These are phyloP conservation scores for Hirschioporus abietinus DNA, from an alignment of 768 basidiomycete genomes.

Conservation along the genomic window DNA sequence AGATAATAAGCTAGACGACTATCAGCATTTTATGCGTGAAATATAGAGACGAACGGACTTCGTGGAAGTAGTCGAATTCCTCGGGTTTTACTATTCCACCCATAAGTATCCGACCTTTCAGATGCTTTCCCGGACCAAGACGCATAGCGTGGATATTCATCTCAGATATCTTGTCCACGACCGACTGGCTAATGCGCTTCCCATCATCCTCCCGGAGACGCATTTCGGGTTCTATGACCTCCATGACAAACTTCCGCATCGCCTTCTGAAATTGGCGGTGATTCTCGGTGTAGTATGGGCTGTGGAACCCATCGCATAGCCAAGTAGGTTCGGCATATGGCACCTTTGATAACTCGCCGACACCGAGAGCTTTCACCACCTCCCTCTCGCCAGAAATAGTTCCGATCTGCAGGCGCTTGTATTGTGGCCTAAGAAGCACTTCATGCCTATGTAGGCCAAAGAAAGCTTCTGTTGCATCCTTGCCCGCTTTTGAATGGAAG, in stretches of 20 bases:
- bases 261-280: slow-evolving; percentile 73
- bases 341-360: slow-evolving; percentile 66
- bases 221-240: slow-evolving; percentile 72
- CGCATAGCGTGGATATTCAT: slow-evolving; percentile 84
- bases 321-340: slow-evolving; percentile 88
- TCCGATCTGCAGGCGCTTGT: slow-evolving; percentile 65
- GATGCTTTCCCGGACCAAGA: slow-evolving; percentile 84
- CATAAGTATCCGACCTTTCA: slow-evolving; percentile 71
- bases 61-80: slow-evolving; percentile 94
- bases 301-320: slow-evolving; percentile 61
- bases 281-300: slow-evolving; percentile 72
- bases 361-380: slow-evolving; percentile 43
- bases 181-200: slow-evolving; percentile 76
- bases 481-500: slow-evolving; percentile 41
- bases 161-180: slow-evolving; percentile 79
- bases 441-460: slow-evolving; percentile 84
- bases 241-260: slow-evolving; percentile 71
- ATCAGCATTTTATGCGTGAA: neutral
- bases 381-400: slow-evolving; percentile 53
- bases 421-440: slow-evolving; percentile 69
- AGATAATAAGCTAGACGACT: slow-evolving; percentile 56
- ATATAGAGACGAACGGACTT: slow-evolving; percentile 37
- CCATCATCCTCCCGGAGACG: slow-evolving; percentile 78
- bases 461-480: slow-evolving; percentile 76
- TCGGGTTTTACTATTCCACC: slow-evolving; percentile 73